These are phyloP conservation scores for Pleurotus giganteus DNA, from an alignment of 768 basidiomycete genomes.

Conservation along the genomic window DNA sequence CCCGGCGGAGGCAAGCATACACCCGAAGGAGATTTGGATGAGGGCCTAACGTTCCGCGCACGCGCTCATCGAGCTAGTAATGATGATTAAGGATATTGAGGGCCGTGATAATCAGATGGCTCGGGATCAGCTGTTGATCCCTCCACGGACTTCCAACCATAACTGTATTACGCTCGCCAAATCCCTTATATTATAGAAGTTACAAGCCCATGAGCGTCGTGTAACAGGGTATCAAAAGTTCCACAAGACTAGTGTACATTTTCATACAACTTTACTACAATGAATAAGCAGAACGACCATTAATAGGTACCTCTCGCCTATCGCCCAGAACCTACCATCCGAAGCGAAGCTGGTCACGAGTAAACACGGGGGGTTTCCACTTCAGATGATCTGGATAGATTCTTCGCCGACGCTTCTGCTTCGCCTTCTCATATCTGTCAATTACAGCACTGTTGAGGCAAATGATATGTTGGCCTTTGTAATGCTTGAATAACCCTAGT, in stretches of 20 bases:
- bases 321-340: constrained; percentile 39
- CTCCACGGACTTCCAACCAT: no score
- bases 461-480: constrained; percentile 93
- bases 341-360: constrained; percentile 85
- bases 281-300: neutral
- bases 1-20: neutral
- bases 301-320: neutral
- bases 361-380: constrained; percentile 97
- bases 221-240: neutral
- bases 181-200: neutral
- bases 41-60: constrained; percentile 9
- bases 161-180: no score
- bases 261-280: neutral
- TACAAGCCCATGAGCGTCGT: neutral
- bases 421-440: constrained; percentile 85
- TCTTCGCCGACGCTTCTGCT: constrained; percentile 71
- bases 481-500: constrained; percentile 91
- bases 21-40: constrained; percentile 4
- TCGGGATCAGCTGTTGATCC: neutral
- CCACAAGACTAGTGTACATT: constrained; percentile 11
- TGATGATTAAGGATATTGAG: constrained; percentile 5
- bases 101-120: neutral
- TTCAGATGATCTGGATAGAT: constrained; percentile 79
- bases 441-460: constrained; percentile 88
- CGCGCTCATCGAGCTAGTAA: neutral